Conservation (phyloP, 176 grass and related monocot genomes). For the Saccharum officinarum region DNA sequence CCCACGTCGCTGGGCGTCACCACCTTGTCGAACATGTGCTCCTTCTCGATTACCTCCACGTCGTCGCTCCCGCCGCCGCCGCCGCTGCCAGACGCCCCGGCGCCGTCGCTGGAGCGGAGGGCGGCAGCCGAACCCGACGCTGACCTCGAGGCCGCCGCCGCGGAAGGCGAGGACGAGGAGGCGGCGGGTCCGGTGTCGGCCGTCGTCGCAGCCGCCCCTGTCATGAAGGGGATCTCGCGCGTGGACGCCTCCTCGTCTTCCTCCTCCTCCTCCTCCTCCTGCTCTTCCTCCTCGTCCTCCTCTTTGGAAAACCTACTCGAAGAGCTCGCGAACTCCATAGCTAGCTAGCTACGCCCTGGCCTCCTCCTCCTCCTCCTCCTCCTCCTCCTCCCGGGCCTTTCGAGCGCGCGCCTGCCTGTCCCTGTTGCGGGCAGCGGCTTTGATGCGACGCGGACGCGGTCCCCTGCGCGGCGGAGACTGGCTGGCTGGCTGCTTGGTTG, state of each 20-base stretch:
- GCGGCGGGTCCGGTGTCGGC: background rate
- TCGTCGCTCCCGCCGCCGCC: background rate
- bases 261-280: background rate
- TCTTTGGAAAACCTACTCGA: slow-evolving; percentile 42
- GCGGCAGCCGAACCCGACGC: slow-evolving; percentile 25
- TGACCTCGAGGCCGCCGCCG: slow-evolving; percentile 9
- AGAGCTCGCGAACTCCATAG: slow-evolving; percentile 43
- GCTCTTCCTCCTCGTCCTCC: slow-evolving; percentile 24
- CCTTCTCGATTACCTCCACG: slow-evolving; percentile 61
- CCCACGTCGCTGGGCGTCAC: slow-evolving; percentile 90
- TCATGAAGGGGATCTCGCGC: slow-evolving; percentile 52
- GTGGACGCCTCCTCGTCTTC: slow-evolving; percentile 31
- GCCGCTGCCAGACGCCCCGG: slow-evolving; percentile 50
- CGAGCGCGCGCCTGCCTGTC: background rate
- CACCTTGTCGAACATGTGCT: slow-evolving; percentile 96
- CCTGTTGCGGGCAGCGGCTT: background rate
- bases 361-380: background rate
- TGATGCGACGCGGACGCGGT: slow-evolving; percentile 15
- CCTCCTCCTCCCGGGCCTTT: background rate
- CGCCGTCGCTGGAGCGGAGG: slow-evolving; percentile 38
- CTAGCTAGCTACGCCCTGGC: background rate
- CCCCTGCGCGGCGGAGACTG: background rate
- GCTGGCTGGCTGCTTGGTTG: background rate
- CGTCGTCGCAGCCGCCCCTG: background rate
- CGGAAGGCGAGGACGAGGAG: slow-evolving; percentile 34